phyloP scores from a whole-genome alignment of 2,329 filamentous ascomycete species.

The Mariannaea elegans region DNA sequence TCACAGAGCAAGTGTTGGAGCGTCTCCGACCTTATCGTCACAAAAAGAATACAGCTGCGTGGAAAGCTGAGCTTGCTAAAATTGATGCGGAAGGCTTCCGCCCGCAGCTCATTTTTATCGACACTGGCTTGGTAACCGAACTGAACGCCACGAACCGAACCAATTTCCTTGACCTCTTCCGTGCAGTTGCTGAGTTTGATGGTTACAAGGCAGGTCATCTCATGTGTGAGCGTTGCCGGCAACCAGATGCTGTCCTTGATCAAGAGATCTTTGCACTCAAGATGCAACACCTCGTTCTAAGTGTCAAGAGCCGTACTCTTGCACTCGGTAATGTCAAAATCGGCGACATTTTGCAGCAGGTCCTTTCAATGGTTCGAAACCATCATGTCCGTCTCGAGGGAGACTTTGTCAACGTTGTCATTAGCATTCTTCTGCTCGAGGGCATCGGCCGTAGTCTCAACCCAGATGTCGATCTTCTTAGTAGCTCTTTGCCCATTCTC shows the following conservation, averaged over 20 bases:
- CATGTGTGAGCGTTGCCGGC: constrained; percentile 95
- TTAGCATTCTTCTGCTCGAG: constrained; percentile 91
- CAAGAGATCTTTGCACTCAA: constrained; percentile 90
- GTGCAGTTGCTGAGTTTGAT: constrained; percentile 94
- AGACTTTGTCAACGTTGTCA: constrained; percentile 97
- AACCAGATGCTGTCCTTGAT: constrained; percentile 89
- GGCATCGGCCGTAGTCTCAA: constrained; percentile 91
- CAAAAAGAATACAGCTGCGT: constrained; percentile 70
- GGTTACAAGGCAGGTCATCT: constrained; percentile 93
- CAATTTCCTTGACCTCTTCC: constrained; percentile 97
- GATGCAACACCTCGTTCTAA: constrained; percentile 95
- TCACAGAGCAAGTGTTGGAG: constrained; percentile 86
- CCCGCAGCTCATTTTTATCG: constrained; percentile 96
- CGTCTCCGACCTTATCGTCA: constrained; percentile 78
- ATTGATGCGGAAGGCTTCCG: constrained; percentile 90
- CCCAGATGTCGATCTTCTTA: constrained; percentile 86
- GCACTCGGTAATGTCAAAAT: constrained; percentile 95
- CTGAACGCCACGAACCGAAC: constrained; percentile 84
- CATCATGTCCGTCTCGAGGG: constrained; percentile 96
- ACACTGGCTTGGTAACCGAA: constrained; percentile 94
- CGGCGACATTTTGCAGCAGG: constrained; percentile 91
- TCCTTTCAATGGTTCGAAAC: constrained; percentile 86
- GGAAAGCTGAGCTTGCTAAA: constrained; percentile 76
- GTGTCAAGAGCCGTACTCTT: constrained; percentile 89
- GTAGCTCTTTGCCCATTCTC: constrained; percentile 87